Evolutionary conservation across 805 yeast species (phyloP), one percentile per base, ranked within the genome.

Genomic region (Yamadazyma phyllophila): DNA sequence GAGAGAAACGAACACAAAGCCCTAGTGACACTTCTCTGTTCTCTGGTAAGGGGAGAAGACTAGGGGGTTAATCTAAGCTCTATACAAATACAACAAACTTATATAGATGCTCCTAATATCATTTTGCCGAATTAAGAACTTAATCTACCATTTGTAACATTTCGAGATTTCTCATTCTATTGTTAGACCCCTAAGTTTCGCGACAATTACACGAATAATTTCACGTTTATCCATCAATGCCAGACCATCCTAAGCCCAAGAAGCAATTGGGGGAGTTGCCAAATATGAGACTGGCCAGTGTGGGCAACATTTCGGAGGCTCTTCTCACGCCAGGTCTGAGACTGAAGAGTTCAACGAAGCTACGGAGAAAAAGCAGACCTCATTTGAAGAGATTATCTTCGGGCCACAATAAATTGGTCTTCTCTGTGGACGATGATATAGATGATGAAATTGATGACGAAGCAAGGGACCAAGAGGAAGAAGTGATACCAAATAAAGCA

Each of bases 351-450:
- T 49, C 56, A 11, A 14, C 44, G 26, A 53, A 51, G 43, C 30
- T 47, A 12, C 44, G 47, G 11, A 49, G 39, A 24, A 63, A 60
- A 48, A 57, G 62, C 26, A 60, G 60, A 43, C 73, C 73, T 6
- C 69, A 58, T 31, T 51, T 67, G 27, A 66, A 65, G 45, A 54
- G 72, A 17, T 40, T 55, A 30, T 43, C 51, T 20, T 43, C 50
- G 2, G 55, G 53, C 5, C 51, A 32, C 26, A 47, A 48, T 47
- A 71, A 71, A 50, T 56, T 67, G 38, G 69, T 85, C 0, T 88
- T 83, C 60, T 82, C 90, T 30, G 95, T 88, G 0, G 96, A 88
- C 59, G 96, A 88, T 61, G 89, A 85, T 55, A 79, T 85, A 36
- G 78, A 80, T 51, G 96, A 88, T 41, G 60, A 58, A 13, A 52